These are phyloP conservation scores for Coemansia aciculifera DNA, from an alignment of 192 early-diverging fungal species.

Conservation along the genomic window DNA sequence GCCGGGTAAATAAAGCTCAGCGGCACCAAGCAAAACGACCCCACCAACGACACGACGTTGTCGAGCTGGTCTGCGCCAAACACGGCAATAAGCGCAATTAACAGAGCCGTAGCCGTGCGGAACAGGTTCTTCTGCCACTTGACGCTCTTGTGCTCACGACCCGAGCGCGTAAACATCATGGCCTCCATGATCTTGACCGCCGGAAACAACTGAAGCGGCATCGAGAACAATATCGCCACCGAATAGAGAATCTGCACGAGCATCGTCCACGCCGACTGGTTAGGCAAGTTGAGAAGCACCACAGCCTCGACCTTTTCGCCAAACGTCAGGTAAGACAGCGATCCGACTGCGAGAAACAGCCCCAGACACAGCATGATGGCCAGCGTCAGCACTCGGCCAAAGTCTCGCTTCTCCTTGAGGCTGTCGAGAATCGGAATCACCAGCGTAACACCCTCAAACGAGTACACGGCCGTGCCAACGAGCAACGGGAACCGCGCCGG, in stretches of 20 bases:
- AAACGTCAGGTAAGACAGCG: slow-evolving; percentile 85
- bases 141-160: slow-evolving; percentile 70
- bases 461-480: slow-evolving; percentile 94
- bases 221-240: slow-evolving; percentile 91
- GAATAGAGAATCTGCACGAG: slow-evolving; percentile 84
- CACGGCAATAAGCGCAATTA: slow-evolving; percentile 76
- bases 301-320: slow-evolving; percentile 85
- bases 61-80: slow-evolving; percentile 78
- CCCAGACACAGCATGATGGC: slow-evolving; percentile 76
- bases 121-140: slow-evolving; percentile 91
- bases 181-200: slow-evolving; percentile 91
- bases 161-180: slow-evolving; percentile 78
- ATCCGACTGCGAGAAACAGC: slow-evolving; percentile 84
- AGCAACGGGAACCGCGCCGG: slow-evolving; percentile 78
- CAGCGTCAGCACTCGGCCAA: slow-evolving; percentile 74
- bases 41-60: slow-evolving; percentile 82
- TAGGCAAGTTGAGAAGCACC: slow-evolving; percentile 86
- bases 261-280: slow-evolving; percentile 64
- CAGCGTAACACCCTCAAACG: slow-evolving; percentile 87
- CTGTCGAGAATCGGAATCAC: slow-evolving; percentile 72
- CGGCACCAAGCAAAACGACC: slow-evolving; percentile 77
- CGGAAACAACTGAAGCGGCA: slow-evolving; percentile 92
- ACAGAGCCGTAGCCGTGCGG: slow-evolving; percentile 62
- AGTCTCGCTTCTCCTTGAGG: slow-evolving; percentile 85
- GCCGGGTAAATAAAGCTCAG: slow-evolving; percentile 87